Conservation (phyloP, 306 rosid species). For the Cercis canadensis region DNA sequence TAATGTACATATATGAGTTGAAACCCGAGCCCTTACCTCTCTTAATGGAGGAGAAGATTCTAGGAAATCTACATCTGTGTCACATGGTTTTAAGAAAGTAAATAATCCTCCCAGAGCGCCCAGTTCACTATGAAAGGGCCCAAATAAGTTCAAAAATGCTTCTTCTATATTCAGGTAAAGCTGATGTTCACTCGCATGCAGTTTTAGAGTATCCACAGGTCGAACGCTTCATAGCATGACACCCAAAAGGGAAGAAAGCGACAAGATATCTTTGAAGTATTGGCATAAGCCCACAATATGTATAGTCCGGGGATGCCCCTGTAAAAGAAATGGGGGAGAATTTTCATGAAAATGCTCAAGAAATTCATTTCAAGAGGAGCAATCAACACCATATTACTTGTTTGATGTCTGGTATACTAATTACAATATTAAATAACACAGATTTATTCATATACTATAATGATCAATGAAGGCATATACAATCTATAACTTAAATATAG, state of each 20-base stretch:
- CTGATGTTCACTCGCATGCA: slow-evolving; percentile 13
- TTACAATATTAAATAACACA: slow-evolving; percentile 1
- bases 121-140: neutral
- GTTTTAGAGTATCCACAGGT: slow-evolving; percentile 19
- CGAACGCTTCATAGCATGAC: slow-evolving; percentile 22
- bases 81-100: slow-evolving; percentile 29
- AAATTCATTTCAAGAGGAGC: too few relatives aligned
- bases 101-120: slow-evolving; percentile 31
- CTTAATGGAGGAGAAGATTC: slow-evolving; percentile 36
- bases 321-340: slow-evolving; percentile 16
- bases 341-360: slow-evolving; percentile 6
- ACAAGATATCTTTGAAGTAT: too few relatives aligned
- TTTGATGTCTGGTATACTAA: neutral
- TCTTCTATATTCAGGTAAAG: slow-evolving; percentile 38
- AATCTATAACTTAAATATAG: neutral
- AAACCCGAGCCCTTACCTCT: slow-evolving; percentile 38
- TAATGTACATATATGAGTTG: slow-evolving; percentile 53
- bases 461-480: neutral
- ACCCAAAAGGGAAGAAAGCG: too few relatives aligned
- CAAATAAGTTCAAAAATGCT: slow-evolving; percentile 37
- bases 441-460: neutral
- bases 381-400: too few relatives aligned
- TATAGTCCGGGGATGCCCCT: slow-evolving; percentile 33
- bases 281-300: slow-evolving; percentile 23
- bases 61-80: slow-evolving; percentile 19